phyloP scores from a whole-genome alignment of 2,329 filamentous ascomycete genomes.

The Annulohypoxylon truncatum region DNA sequence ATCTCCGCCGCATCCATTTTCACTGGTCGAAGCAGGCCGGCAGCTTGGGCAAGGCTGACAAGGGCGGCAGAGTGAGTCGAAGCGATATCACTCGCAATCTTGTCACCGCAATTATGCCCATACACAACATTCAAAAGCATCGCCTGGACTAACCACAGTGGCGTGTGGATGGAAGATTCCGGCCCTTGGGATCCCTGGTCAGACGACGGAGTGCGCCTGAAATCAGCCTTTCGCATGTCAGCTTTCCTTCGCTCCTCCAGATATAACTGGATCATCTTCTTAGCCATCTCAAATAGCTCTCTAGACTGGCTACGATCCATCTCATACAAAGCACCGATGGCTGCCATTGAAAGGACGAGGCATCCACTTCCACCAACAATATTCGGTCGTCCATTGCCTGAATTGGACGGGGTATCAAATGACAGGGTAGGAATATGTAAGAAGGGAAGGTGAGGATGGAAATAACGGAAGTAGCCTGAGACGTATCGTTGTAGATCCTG shows the following conservation, averaged over 20 bases:
- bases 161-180: conserved; percentile 78
- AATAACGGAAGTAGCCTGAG: conserved; percentile 88
- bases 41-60: conserved; percentile 89
- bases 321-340: conserved; percentile 81
- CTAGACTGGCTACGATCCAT: conserved; percentile 82
- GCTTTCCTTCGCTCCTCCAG: conserved; percentile 90
- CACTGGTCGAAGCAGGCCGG: conserved; percentile 71
- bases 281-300: conserved; percentile 90
- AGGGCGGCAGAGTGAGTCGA: conserved; percentile 91
- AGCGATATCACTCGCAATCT: conserved; percentile 89
- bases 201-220: conserved; percentile 61
- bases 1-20: conserved; percentile 59
- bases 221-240: conserved; percentile 76
- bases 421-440: conserved; percentile 90
- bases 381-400: conserved; percentile 70
- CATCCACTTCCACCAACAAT: conserved; percentile 84
- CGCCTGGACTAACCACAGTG: conserved; percentile 94
- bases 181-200: conserved; percentile 61
- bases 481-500: conserved; percentile 91
- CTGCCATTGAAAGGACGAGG: conserved; percentile 86
- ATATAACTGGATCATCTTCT: conserved; percentile 94
- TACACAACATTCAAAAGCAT: conserved; percentile 98
- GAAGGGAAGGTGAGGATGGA: conserved; percentile 95
- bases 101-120: conserved; percentile 93
- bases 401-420: conserved; percentile 81